phyloP scores from a whole-genome alignment of 129 eudicot species.

The Tagetes patula region DNA sequence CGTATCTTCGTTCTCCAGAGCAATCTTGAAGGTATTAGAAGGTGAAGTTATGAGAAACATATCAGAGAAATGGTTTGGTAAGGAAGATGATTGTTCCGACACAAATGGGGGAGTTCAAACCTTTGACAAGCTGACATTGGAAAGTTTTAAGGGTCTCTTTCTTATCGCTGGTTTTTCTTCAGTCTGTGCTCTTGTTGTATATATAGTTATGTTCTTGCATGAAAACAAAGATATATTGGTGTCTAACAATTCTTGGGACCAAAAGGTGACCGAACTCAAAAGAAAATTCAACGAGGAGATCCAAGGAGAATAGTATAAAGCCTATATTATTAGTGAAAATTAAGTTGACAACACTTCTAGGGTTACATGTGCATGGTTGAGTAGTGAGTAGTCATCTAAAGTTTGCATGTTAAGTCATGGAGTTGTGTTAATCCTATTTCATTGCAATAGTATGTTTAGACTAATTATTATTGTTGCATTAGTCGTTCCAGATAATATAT shows the following conservation, averaged over 20 bases:
- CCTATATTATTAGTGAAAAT: no score
- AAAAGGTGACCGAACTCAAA: conserved; percentile 8
- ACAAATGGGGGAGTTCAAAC: conserved; percentile 6
- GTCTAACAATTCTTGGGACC: conserved; percentile 9
- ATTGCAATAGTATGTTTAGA: no score
- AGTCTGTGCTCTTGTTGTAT: conserved; percentile 7
- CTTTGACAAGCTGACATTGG: conserved; percentile 34
- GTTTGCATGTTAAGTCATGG: no score
- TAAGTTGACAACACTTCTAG: no score
- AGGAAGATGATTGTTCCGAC: conserved; percentile 21
- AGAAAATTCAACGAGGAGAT: background rate
- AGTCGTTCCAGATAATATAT: no score
- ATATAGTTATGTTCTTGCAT: background rate
- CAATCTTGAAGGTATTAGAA: conserved; percentile 48
- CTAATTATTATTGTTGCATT: no score
- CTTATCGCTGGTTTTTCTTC: conserved; percentile 35
- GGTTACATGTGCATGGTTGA: no score
- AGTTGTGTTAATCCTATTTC: no score
- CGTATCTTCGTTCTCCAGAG: conserved; percentile 50
- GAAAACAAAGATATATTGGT: conserved; percentile 23
- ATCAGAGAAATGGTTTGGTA: conserved; percentile 45
- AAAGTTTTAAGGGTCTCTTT: conserved; percentile 54
- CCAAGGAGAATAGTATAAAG: no score
- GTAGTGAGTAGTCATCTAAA: no score
- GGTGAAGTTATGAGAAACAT: conserved; percentile 39